Evolutionary conservation across 73 alveolate species (phyloP), one percentile per base, ranked within the genome.

Genomic region (Stentor roeselii): DNA sequence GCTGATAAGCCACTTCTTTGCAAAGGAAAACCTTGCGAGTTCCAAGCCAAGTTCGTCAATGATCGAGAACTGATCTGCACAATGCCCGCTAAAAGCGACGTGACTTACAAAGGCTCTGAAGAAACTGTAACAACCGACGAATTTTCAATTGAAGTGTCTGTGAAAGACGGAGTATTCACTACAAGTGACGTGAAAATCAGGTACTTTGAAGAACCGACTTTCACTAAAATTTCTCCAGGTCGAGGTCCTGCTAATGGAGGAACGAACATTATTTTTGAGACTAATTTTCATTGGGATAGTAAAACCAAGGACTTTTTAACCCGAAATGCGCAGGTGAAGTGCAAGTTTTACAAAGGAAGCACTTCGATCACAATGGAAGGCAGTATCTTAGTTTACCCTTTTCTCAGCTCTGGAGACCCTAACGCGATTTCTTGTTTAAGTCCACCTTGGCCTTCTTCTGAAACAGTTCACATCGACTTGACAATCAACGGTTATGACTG

Each of bases 71-170:
- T 95, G 11, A 75, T 82, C 32, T 78, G 97, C 30, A 42, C 90
- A 34, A 93, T 97, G 4, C 87, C 84, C 84, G 96, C 96, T 11
- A 82, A 88, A 75, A 76, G 89, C 31, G 76, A 77, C 11, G 59
- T 93, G 3, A 92, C 76, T 31, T 91, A 92, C 83, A 86, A 59
- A 78, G 78, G 6, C 21, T 87, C 91, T 59, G 96, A 91, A 32
- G 60, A 92, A 11, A 76, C 87, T 0, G 88, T 93, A 15, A 86
- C 86, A 59, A 83, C 86, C 86, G 95, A 93, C 82, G 94, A 90
- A 77, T 88, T 95, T 82, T 90, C 90, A 3, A 93, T 93, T 60
- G 98, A 95, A 92, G 98, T 93, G 15, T 89, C 99, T 11, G 93
- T 95, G 36, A 91, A 89, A 82, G 92, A 92, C 75, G 93, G 94